Evolutionary conservation across 23 red algal genomes (phyloP).

Genomic region (Chondrus crispus): DNA sequence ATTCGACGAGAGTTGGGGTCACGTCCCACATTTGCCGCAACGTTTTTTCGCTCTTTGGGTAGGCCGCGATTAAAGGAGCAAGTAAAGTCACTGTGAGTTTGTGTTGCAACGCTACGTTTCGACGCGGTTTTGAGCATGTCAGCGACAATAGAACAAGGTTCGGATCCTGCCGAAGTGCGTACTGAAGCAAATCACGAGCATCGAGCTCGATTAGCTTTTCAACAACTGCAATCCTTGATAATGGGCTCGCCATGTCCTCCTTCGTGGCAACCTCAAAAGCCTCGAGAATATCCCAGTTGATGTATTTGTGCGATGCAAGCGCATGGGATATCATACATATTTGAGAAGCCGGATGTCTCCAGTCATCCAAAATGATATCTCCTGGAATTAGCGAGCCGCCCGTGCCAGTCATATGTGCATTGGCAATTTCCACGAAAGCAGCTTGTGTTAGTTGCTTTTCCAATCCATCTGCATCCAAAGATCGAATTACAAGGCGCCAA

Average conservation of each 20-base stretch:
- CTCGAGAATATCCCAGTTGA: conserved; percentile 52
- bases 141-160: conserved; percentile 48
- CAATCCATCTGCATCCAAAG: conserved; percentile 54
- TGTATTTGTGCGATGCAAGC: conserved; percentile 8
- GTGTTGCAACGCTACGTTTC: conserved; percentile 34
- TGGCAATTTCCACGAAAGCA: conserved; percentile 47
- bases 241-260: conserved; percentile 38
- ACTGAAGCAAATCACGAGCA: conserved; percentile 44
- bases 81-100: conserved; percentile 55
- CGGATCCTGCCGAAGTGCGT: conserved; percentile 25
- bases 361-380: conserved; percentile 38
- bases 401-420: conserved; percentile 49
- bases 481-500: conserved; percentile 55
- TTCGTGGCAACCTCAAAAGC: conserved; percentile 17
- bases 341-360: conserved; percentile 48
- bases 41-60: conserved; percentile 31
- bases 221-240: conserved; percentile 40
- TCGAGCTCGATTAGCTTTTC: conserved; percentile 62
- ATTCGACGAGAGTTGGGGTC: conserved; percentile 34
- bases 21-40: conserved; percentile 57
- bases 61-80: conserved; percentile 24
- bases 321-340: conserved; percentile 45
- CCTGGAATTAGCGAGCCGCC: conserved; percentile 44
- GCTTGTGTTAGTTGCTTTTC: conserved; percentile 3
- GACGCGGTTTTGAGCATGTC: conserved; percentile 32